These are phyloP conservation scores for Candida montana DNA, from an alignment of 805 yeast species.

Conservation along the genomic window DNA sequence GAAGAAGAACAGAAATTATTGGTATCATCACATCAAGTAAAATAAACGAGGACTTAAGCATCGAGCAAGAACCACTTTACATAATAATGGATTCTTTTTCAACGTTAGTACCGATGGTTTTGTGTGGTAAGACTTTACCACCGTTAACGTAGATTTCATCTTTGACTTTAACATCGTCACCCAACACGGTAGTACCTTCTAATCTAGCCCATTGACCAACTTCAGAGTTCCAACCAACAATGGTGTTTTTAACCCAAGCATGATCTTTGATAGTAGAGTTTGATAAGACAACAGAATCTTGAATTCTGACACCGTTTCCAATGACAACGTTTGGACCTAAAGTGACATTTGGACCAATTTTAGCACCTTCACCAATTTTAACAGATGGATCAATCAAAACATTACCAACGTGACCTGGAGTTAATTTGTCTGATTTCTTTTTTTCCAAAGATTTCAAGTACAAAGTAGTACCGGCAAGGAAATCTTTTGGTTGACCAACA, in stretches of 20 bases:
- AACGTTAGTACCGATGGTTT: slow-evolving; percentile 91
- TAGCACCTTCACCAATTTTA: slow-evolving; percentile 84
- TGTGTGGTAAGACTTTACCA: slow-evolving; percentile 98
- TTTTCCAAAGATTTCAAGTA: slow-evolving; percentile 83
- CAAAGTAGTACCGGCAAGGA: slow-evolving; percentile 90
- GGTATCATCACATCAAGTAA: background rate
- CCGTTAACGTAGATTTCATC: slow-evolving; percentile 99
- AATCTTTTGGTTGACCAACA: slow-evolving; percentile 99
- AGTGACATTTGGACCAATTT: slow-evolving; percentile 97
- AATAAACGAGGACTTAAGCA: background rate
- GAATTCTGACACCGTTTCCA: slow-evolving; percentile 98
- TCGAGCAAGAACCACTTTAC: slow-evolving; percentile 37
- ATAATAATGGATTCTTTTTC: slow-evolving; percentile 97
- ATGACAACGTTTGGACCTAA: slow-evolving; percentile 94
- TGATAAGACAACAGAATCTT: slow-evolving; percentile 87
- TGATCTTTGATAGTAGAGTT: slow-evolving; percentile 93
- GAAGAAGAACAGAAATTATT: slow-evolving; percentile 1
- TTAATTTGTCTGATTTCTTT: slow-evolving; percentile 68
- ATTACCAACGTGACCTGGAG: slow-evolving; percentile 70
- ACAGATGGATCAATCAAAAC: slow-evolving; percentile 95
- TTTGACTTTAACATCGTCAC: slow-evolving; percentile 98
- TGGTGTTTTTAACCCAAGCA: slow-evolving; percentile 96
- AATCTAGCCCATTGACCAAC: slow-evolving; percentile 99
- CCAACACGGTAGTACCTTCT: slow-evolving; percentile 95
- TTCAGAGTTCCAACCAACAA: slow-evolving; percentile 98